Conservation (phyloP, 805 yeast genomes). For the Starmerella floris region DNA sequence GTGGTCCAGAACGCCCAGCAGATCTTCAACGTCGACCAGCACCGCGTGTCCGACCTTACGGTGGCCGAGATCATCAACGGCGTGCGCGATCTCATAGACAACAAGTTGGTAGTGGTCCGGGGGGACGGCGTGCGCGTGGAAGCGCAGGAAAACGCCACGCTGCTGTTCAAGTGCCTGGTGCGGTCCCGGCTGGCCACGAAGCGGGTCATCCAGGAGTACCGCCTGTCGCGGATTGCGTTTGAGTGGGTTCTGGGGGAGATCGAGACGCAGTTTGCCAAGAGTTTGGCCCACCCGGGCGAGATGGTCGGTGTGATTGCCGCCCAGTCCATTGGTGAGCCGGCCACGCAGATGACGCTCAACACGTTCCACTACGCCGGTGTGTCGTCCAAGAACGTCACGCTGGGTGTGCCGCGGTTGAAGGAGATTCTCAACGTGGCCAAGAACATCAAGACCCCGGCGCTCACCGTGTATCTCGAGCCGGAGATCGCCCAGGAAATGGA, state of each 20-base stretch:
- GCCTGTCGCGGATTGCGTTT: conserved; percentile 71
- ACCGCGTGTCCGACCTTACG: conserved; percentile 79
- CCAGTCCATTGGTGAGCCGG: conserved; percentile 96
- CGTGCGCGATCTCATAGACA: conserved; percentile 54
- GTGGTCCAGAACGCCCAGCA: conserved; percentile 94
- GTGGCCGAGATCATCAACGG: conserved; percentile 65
- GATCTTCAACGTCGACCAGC: conserved; percentile 84
- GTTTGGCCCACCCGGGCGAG: conserved; percentile 92
- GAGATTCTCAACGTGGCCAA: conserved; percentile 97
- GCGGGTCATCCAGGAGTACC: conserved; percentile 82
- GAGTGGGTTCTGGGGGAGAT: conserved; percentile 94
- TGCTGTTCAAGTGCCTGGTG: conserved; percentile 76
- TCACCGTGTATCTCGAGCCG: conserved; percentile 79
- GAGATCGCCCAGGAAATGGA: conserved; percentile 80
- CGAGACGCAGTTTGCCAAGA: conserved; percentile 82
- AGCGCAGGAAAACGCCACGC: conserved; percentile 86
- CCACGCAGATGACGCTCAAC: conserved; percentile 93
- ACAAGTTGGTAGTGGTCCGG: conserved; percentile 56
- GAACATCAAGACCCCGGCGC: conserved; percentile 97
- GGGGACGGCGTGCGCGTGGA: conserved; percentile 69
- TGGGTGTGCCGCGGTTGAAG: conserved; percentile 96
- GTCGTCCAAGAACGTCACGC: conserved; percentile 86
- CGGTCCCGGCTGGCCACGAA: conserved; percentile 86
- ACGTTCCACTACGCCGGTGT: conserved; percentile 98
- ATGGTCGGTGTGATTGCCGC: conserved; percentile 98